A percentile compares a stretch with the other conserved stretches of the same genome.
Conservation (phyloP, 345 rosid species). For the Brassica incana region DNA sequence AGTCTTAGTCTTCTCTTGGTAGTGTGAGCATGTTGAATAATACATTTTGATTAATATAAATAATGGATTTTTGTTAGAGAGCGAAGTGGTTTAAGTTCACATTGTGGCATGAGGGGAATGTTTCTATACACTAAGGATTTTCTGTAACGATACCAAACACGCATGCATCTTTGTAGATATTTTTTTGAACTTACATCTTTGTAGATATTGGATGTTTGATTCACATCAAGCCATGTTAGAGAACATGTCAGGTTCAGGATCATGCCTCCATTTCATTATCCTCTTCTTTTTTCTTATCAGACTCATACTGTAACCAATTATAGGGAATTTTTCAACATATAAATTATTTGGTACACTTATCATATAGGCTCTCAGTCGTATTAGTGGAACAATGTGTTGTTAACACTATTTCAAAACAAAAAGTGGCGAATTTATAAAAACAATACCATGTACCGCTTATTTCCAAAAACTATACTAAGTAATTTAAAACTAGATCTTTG, state of each 20-base stretch:
- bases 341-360: background rate
- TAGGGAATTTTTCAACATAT: background rate
- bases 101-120: constrained; percentile 30
- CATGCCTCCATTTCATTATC: constrained; percentile 6
- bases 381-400: too few relatives aligned
- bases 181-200: constrained; percentile 9
- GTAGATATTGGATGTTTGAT: constrained; percentile 25
- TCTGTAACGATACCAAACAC: constrained; percentile 34
- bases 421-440: background rate
- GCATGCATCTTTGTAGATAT: constrained; percentile 30
- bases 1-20: constrained; percentile 12
- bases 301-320: constrained; percentile 6
- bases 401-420: too few relatives aligned
- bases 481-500: background rate
- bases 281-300: background rate
- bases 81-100: constrained; percentile 17
- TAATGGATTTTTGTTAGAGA: background rate
- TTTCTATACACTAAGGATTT: constrained; percentile 41
- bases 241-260: constrained; percentile 38
- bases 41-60: background rate
- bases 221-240: constrained; percentile 37
- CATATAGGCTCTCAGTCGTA: too few relatives aligned
- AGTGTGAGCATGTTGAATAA: constrained; percentile 16
- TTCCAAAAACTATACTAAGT: background rate
- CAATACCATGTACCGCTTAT: background rate